Conservation (phyloP, 805 yeast genomes). For the Zygotorulaspora danielsina region DNA sequence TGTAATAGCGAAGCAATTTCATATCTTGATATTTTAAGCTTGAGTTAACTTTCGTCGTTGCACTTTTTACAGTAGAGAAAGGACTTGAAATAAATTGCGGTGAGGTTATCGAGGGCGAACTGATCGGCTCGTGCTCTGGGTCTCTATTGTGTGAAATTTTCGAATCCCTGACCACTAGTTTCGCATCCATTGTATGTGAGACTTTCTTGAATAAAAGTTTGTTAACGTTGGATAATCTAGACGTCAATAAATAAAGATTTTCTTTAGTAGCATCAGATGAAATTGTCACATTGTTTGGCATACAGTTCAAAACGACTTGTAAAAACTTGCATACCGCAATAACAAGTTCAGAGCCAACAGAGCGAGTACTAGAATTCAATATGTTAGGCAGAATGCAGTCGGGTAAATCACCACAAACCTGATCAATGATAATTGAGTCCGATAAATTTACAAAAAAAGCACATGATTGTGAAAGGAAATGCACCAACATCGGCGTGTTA, state of each 20-base stretch:
- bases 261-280: slow-evolving; percentile 18
- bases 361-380: slow-evolving; percentile 13
- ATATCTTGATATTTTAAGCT: slow-evolving; percentile 26
- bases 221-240: slow-evolving; percentile 24
- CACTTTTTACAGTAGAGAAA: slow-evolving; percentile 17
- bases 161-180: slow-evolving; percentile 20
- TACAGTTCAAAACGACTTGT: slow-evolving; percentile 19
- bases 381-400: slow-evolving; percentile 26
- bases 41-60: slow-evolving; percentile 11
- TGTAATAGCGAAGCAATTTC: slow-evolving; percentile 32
- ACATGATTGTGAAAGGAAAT: slow-evolving; percentile 30
- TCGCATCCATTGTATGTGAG: slow-evolving; percentile 21
- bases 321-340: slow-evolving; percentile 30
- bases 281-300: slow-evolving; percentile 12
- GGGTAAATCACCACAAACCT: slow-evolving; percentile 26
- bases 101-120: slow-evolving; percentile 31
- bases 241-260: slow-evolving; percentile 14
- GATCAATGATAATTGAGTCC: slow-evolving; percentile 31
- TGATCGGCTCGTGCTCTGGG: slow-evolving; percentile 15
- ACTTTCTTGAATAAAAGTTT: slow-evolving; percentile 26
- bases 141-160: slow-evolving; percentile 12
- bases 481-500: slow-evolving; percentile 19
- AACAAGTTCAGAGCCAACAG: slow-evolving; percentile 19
- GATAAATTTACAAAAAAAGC: slow-evolving; percentile 25
- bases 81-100: slow-evolving; percentile 33